Evolutionary conservation across 306 rosid species (phyloP).

Genomic region (Prunus fruticosa): DNA sequence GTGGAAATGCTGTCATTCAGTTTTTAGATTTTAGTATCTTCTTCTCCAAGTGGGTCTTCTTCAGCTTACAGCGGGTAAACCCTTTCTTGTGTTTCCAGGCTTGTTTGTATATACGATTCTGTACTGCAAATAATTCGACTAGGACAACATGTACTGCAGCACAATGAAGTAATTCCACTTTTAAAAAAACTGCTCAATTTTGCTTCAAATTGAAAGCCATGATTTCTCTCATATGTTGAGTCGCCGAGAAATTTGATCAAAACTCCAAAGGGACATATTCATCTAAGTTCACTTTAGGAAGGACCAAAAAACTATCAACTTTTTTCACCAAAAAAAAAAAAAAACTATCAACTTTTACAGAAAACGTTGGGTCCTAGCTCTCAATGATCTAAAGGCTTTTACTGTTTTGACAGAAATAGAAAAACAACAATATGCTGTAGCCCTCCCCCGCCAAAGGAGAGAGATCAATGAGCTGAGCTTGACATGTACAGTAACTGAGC

Average conservation of each 20-base stretch:
- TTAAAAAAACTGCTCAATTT: not conserved
- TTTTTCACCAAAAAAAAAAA: too few relatives aligned
- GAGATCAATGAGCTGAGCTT: too few relatives aligned
- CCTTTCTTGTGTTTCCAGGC: not conserved
- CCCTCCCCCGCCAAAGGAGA: too few relatives aligned
- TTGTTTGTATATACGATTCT: not conserved
- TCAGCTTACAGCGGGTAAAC: not conserved
- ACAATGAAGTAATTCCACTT: not conserved
- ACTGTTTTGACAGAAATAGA: not conserved
- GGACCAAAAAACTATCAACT: not conserved
- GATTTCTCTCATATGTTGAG: not conserved
- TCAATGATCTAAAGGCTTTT: not conserved
- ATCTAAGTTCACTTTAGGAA: too few relatives aligned
- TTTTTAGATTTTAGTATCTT: not conserved
- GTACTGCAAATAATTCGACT: not conserved
- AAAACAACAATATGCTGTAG: too few relatives aligned
- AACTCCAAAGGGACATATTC: too few relatives aligned
- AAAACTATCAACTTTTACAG: not conserved
- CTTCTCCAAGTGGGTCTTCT: not conserved
- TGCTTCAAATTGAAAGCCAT: not conserved
- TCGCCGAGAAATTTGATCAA: too few relatives aligned
- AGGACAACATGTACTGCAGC: conserved; percentile 11
- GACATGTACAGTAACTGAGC: not conserved
- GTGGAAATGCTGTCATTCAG: not conserved
- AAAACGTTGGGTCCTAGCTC: not conserved